These are phyloP conservation scores for Yamadazyma songkhlaensis DNA, from an alignment of 1,139 yeast species.

Conservation along the genomic window DNA sequence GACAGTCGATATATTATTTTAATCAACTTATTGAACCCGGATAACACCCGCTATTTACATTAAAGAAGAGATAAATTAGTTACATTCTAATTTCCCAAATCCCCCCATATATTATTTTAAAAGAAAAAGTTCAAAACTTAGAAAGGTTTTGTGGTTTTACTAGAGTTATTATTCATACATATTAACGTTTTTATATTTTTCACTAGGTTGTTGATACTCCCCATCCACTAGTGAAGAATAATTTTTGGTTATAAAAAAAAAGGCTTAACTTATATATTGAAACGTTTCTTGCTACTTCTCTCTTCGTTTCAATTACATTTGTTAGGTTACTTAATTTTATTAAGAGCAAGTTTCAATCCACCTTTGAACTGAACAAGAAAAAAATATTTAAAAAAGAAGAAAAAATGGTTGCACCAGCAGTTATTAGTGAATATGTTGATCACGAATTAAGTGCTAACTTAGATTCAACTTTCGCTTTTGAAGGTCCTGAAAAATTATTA, in stretches of 20 bases:
- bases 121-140: not conserved
- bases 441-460: slow-evolving; percentile 74
- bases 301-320: slow-evolving; percentile 35
- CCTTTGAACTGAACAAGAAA: slow-evolving; percentile 13
- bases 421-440: slow-evolving; percentile 57
- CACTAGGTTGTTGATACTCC: slow-evolving; percentile 35
- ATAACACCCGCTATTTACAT: slow-evolving; percentile 25
- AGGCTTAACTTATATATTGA: slow-evolving; percentile 21
- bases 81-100: not conserved
- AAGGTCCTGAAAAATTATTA: slow-evolving; percentile 93
- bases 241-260: slow-evolving; percentile 18
- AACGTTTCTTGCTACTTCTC: slow-evolving; percentile 55
- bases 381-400: slow-evolving; percentile 16
- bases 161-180: not conserved
- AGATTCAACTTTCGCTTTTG: slow-evolving; percentile 90
- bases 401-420: slow-evolving; percentile 45
- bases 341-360: slow-evolving; percentile 48
- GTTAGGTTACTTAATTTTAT: slow-evolving; percentile 14
- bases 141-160: slow-evolving; percentile 1
- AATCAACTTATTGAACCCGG: slow-evolving; percentile 42
- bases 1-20: slow-evolving; percentile 29
- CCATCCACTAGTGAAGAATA: slow-evolving; percentile 33
- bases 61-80: not conserved
- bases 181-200: slow-evolving; percentile 18
- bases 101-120: no score